Conservation (phyloP, 495 filamentous ascomycete species). For the Talaromyces wortmannii region DNA sequence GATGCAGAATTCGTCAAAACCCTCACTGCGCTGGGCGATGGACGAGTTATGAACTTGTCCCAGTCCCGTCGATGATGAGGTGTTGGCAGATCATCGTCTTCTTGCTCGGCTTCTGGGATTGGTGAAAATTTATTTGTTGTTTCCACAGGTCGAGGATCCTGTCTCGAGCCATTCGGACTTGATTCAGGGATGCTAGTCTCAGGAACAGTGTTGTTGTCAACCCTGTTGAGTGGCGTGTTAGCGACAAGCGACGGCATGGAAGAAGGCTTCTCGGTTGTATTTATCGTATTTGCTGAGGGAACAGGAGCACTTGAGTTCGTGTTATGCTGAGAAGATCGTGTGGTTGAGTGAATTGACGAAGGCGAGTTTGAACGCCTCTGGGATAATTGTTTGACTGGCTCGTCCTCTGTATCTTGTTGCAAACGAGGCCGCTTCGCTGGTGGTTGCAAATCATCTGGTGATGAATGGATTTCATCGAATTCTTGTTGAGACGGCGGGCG, state of each 20-base stretch:
- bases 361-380: neutral
- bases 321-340: neutral
- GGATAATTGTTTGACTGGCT: neutral
- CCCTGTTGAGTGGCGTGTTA: slow-evolving; percentile 29
- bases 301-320: neutral
- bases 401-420: neutral
- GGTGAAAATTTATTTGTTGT: neutral
- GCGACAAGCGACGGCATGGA: slow-evolving; percentile 35
- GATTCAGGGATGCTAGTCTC: slow-evolving; percentile 34
- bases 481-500: neutral
- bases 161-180: slow-evolving; percentile 24
- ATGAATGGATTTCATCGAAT: neutral
- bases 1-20: neutral
- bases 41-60: neutral
- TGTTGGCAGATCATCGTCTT: slow-evolving; percentile 35
- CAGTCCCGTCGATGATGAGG: neutral
- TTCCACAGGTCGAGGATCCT: neutral
- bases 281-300: neutral
- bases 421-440: neutral
- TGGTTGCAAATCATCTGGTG: neutral
- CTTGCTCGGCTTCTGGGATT: slow-evolving; percentile 11
- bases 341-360: neutral
- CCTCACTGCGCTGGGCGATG: neutral
- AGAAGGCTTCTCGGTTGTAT: slow-evolving; percentile 20
- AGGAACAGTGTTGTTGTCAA: slow-evolving; percentile 19